Percentiles rank a stretch among this genome's conserved stretches.
Evolutionary conservation across 495 filamentous ascomycete genomes (phyloP).

Genomic region (Acidomyces sp.): DNA sequence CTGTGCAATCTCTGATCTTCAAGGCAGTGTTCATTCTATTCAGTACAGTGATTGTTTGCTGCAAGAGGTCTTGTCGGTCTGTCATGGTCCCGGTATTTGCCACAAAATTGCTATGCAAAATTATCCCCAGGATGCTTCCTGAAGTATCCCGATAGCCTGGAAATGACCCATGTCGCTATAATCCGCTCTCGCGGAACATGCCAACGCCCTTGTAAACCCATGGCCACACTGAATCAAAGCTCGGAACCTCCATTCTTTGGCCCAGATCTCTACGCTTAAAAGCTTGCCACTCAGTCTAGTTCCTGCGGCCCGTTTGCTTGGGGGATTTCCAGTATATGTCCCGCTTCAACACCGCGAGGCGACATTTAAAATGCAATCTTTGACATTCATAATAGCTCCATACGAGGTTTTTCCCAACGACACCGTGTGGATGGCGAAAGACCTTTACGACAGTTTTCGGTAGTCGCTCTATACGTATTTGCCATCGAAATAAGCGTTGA

Average conservation of each 20-base stretch:
- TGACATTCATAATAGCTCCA: background rate
- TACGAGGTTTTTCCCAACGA: background rate
- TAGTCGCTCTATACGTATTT: background rate
- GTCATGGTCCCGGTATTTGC: too few species aligned
- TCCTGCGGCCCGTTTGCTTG: too few species aligned
- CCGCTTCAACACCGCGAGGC: background rate
- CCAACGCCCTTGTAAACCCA: too few species aligned
- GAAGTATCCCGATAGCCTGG: too few species aligned
- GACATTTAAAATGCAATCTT: background rate
- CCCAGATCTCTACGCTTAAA: too few species aligned
- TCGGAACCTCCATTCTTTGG: too few species aligned
- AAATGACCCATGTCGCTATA: too few species aligned
- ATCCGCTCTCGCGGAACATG: too few species aligned
- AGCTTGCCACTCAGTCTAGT: too few species aligned
- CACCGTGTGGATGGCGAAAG: background rate
- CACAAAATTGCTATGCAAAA: background rate
- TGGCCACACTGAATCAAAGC: too few species aligned
- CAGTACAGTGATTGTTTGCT: background rate
- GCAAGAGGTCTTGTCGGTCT: too few species aligned
- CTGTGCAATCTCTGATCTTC: background rate
- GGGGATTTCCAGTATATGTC: too few species aligned
- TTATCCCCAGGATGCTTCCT: background rate
- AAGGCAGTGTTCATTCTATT: background rate
- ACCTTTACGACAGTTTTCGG: background rate
- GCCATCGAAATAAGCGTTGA: background rate